Evolutionary conservation across 2,329 filamentous ascomycete genomes (phyloP), one percentile per base, ranked within the genome.

Genomic region (Penicillium freii): DNA sequence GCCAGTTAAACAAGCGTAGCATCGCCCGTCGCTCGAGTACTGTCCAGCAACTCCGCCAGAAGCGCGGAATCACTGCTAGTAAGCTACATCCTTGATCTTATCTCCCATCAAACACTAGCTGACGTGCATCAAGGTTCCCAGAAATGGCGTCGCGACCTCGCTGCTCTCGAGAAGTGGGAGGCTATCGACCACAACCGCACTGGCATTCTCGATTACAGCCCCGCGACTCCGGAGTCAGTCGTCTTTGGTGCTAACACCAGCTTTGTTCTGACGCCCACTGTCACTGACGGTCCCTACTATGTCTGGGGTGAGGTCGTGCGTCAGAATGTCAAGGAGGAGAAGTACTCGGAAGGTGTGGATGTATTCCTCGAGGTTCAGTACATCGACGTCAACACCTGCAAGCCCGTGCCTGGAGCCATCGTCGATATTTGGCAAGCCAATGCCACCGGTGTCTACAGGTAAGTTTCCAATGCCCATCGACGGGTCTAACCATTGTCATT

Each of bases 401-500:
- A 70, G 48, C 73, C 77, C 1, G 69, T 75, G 0, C 67, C 69
- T 1, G 67, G 71, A 9, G 71, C 77, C 3, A 59, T 76, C 17
- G 69, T 79, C 39, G 78, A 80, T 60, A 75, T 79, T 44, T 81
- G 78, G 78, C 71, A 77, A 39, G 78, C 77, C 68, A 80, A 80
- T 60, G 73, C 77, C 39, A 80, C 75, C 0, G 78, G 79, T 42
- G 70, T 72, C 19, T 81, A 81, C 70, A 77, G 73, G 67, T 70
- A 57, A 31, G 29, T 69, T 74, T 46, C 64, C 2, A 15, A 15
- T 36, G 3, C 9, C 17, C 1, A 5, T 19, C 7, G 4, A 9
- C 5, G 3, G 4, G 3, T 13, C 9, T 10, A 7, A 39, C 5
- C 0, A 3, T 23, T 15, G 2, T 15, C 13, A 31, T 11, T 6